phyloP scores from a whole-genome alignment of 225 moss, liverwort and hornwort genomes.

The Climacium dendroides region DNA sequence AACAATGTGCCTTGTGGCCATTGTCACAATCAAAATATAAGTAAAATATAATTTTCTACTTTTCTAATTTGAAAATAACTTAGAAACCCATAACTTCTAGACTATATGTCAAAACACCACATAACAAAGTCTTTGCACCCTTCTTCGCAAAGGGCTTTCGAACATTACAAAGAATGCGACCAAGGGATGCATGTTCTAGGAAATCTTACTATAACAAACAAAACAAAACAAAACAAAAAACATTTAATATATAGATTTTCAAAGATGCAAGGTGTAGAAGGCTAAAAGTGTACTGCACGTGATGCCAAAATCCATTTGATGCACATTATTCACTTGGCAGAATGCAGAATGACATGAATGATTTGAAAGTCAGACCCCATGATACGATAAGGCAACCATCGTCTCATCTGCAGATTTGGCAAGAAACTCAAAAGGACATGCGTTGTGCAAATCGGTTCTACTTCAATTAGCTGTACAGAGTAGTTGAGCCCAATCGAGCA shows the following conservation, averaged over 20 bases:
- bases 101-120: rapidly evolving
- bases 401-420: background rate
- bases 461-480: conserved; percentile 13
- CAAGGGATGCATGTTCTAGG: rapidly evolving
- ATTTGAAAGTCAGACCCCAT: background rate
- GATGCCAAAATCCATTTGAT: background rate
- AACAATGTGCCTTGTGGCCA: rapidly evolving
- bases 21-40: background rate
- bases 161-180: rapidly evolving
- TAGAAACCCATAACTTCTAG: background rate
- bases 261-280: background rate
- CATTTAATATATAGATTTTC: background rate
- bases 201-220: background rate
- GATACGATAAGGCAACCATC: background rate
- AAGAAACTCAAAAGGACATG: background rate
- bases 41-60: background rate
- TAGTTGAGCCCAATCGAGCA: conserved; percentile 5
- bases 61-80: background rate
- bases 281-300: background rate
- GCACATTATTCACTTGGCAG: background rate
- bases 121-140: rapidly evolving
- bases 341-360: background rate
- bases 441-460: background rate
- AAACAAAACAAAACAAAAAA: background rate
- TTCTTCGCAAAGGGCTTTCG: rapidly evolving